phyloP scores from a whole-genome alignment of 306 rosid species.

The Vachellia pachyceras region DNA sequence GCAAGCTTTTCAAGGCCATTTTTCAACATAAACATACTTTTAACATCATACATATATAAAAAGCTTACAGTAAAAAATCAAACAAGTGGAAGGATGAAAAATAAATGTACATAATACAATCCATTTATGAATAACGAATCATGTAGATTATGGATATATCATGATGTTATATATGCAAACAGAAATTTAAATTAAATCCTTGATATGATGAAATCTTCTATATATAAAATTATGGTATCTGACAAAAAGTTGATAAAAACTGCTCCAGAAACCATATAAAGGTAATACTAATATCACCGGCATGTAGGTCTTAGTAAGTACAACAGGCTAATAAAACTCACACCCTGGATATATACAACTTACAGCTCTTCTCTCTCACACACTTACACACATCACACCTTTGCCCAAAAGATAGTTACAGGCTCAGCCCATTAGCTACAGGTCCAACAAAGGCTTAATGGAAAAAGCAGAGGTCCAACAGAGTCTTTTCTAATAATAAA shows the following conservation, averaged over 20 bases:
- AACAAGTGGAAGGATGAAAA: conserved; percentile 23
- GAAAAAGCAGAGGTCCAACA: background rate
- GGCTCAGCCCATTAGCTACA: background rate
- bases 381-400: background rate
- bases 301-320: background rate
- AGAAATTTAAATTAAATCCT: background rate
- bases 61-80: conserved; percentile 13
- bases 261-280: background rate
- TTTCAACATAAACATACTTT: conserved; percentile 15
- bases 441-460: background rate
- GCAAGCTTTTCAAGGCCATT: conserved; percentile 35
- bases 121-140: conserved; percentile 27
- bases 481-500: too few relatives aligned
- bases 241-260: background rate
- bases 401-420: background rate
- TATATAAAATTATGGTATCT: background rate
- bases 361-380: background rate
- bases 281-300: background rate
- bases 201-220: conserved; percentile 13
- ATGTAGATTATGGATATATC: background rate
- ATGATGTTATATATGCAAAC: background rate
- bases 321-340: background rate
- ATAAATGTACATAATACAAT: conserved; percentile 1
- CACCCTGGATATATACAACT: background rate
- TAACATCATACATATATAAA: background rate